Evolutionary conservation across 2,329 filamentous ascomycete genomes (phyloP).

Genomic region (Westerdykella aurantiaca): DNA sequence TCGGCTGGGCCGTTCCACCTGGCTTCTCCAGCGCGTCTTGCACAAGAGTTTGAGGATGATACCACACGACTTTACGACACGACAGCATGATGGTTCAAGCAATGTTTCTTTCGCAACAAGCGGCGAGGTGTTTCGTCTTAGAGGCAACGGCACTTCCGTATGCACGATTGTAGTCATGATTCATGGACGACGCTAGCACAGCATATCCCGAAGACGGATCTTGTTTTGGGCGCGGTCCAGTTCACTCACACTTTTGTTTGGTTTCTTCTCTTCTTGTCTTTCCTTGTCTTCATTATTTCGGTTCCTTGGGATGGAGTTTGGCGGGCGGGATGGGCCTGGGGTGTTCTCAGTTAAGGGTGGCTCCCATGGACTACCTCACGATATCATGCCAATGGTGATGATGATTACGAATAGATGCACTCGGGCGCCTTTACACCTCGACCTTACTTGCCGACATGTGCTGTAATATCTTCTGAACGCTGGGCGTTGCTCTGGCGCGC

Average conservation of each 20-base stretch:
- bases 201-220: slow-evolving; percentile 14
- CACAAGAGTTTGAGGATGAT: slow-evolving; percentile 27
- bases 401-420: slow-evolving; percentile 8
- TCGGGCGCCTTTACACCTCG: not conserved
- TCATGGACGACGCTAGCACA: slow-evolving; percentile 31
- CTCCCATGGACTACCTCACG: not conserved
- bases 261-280: slow-evolving; percentile 6
- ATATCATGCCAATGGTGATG: slow-evolving; percentile 1
- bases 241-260: not conserved
- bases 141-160: not conserved
- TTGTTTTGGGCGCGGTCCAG: slow-evolving; percentile 1
- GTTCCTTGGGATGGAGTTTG: slow-evolving; percentile 1
- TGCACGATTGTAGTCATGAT: slow-evolving; percentile 18
- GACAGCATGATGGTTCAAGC: slow-evolving; percentile 14
- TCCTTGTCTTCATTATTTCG: slow-evolving; percentile 3
- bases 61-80: slow-evolving; percentile 23
- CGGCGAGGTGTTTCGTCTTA: not conserved
- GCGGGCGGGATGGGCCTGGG: not conserved
- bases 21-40: slow-evolving; percentile 11
- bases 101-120: not conserved
- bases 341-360: not conserved
- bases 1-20: slow-evolving; percentile 1
- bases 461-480: too few species aligned
- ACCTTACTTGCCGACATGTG: not conserved
- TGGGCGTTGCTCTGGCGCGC: too few species aligned